Evolutionary conservation across 352 stramenopile genomes (phyloP).

Genomic region (Salisapilia sapeloensis): DNA sequence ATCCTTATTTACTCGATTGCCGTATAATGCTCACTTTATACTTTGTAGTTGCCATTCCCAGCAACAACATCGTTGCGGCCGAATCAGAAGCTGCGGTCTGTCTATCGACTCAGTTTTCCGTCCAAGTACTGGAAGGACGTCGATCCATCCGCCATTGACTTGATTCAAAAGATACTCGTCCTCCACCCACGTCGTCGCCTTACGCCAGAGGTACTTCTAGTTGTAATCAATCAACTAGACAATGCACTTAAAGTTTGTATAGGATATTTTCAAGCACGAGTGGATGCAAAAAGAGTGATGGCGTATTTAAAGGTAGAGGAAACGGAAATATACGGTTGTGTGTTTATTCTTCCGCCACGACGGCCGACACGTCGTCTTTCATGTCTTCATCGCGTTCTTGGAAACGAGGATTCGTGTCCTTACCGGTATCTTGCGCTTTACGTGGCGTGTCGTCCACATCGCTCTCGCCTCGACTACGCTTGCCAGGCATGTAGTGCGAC

Average conservation of each 20-base stretch:
- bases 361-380: conserved; percentile 8
- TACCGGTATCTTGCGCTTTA: conserved; percentile 10
- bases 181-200: conserved; percentile 30
- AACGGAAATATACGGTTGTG: too few species aligned
- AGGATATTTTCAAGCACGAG: too few species aligned
- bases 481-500: conserved; percentile 23
- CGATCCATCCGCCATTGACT: conserved; percentile 32
- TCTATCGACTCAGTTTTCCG: conserved; percentile 57
- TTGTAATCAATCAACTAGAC: too few species aligned
- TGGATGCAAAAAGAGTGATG: too few species aligned
- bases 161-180: conserved; percentile 38
- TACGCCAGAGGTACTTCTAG: conserved; percentile 18
- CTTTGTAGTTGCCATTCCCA: conserved; percentile 31
- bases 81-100: conserved; percentile 34
- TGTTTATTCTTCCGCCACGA: too few species aligned
- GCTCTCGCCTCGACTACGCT: conserved; percentile 42
- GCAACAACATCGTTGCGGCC: conserved; percentile 35
- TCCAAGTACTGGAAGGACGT: conserved; percentile 59
- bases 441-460: conserved; percentile 18
- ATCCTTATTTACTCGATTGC: background rate
- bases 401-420: conserved; percentile 48
- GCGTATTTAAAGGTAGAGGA: too few species aligned
- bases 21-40: background rate
- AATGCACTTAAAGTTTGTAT: too few species aligned
- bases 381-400: conserved; percentile 25